Evolutionary conservation across 2,329 filamentous ascomycete species (phyloP).

Genomic region (Phialophora tarda): DNA sequence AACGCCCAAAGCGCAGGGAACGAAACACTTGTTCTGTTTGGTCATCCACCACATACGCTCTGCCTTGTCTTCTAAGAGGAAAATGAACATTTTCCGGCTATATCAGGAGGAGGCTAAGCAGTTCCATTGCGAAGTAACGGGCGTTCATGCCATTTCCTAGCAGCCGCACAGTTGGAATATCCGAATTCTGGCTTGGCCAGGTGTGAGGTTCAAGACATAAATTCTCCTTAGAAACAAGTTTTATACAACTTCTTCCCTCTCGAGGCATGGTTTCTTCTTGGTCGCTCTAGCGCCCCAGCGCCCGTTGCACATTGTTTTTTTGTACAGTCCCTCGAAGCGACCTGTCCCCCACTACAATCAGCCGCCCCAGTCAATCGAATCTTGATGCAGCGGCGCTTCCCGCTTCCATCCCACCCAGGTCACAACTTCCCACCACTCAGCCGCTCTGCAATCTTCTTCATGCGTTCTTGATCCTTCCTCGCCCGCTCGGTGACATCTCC

Average conservation of each 20-base stretch:
- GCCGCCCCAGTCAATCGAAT: background rate
- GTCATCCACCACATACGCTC: background rate
- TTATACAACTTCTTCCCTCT: background rate
- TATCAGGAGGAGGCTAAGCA: background rate
- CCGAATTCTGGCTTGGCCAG: background rate
- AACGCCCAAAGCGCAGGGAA: background rate
- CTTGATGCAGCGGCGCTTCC: background rate
- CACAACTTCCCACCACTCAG: conserved; percentile 70
- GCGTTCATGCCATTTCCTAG: background rate
- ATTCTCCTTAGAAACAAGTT: background rate
- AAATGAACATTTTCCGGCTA: background rate
- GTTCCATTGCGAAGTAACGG: background rate
- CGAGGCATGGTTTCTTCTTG: background rate
- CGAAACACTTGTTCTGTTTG: background rate
- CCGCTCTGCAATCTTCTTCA: conserved; percentile 69
- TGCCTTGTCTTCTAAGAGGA: background rate
- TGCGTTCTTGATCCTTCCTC: conserved; percentile 57
- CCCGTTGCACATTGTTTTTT: background rate
- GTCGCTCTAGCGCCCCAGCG: background rate
- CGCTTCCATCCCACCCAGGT: background rate
- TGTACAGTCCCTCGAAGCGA: background rate
- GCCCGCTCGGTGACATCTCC: conserved; percentile 42
- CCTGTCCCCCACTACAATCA: too few species aligned
- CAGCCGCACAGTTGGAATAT: background rate
- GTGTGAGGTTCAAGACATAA: background rate